phyloP scores from a whole-genome alignment of 2,329 filamentous ascomycete genomes.

The Pseudocercospora fuligena region DNA sequence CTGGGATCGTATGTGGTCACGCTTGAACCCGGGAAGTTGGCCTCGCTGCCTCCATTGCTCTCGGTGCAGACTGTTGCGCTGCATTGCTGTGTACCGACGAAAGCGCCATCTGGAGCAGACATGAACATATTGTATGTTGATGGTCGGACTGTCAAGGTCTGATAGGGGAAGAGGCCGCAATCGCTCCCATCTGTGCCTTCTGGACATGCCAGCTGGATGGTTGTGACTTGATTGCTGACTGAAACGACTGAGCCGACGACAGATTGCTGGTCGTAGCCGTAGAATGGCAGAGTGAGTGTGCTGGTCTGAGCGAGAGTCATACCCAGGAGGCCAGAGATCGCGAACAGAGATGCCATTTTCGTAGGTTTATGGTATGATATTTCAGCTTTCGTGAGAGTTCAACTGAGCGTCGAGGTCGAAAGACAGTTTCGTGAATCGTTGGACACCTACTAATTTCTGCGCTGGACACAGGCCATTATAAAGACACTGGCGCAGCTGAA shows the following conservation, averaged over 20 bases:
- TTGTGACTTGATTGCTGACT: conserved; percentile 22
- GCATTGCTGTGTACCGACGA: conserved; percentile 29
- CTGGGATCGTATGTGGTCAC: conserved; percentile 26
- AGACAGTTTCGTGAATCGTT: neutral
- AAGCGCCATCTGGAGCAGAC: conserved; percentile 19
- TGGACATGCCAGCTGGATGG: conserved; percentile 26
- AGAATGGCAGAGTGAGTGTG: conserved; percentile 29
- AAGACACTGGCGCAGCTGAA: neutral
- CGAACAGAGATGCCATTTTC: conserved; percentile 1
- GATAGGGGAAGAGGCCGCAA: conserved; percentile 31
- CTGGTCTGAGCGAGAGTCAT: neutral
- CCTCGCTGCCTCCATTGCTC: conserved; percentile 20
- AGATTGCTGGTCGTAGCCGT: conserved; percentile 29
- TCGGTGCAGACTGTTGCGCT: conserved; percentile 24
- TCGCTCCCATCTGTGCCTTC: conserved; percentile 22
- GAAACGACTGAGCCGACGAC: conserved; percentile 29
- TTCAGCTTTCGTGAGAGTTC: neutral
- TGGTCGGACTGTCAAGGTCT: conserved; percentile 29
- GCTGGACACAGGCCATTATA: neutral
- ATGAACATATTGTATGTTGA: conserved; percentile 31
- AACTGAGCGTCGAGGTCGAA: neutral
- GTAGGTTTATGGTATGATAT: neutral
- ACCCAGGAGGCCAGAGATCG: neutral
- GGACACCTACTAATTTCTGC: neutral
- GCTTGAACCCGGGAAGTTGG: conserved; percentile 29